A percentile compares a stretch with the other conserved stretches of the same genome.
phyloP scores from a whole-genome alignment of 2,329 filamentous ascomycete genomes.

The Aspergillus tanneri region DNA sequence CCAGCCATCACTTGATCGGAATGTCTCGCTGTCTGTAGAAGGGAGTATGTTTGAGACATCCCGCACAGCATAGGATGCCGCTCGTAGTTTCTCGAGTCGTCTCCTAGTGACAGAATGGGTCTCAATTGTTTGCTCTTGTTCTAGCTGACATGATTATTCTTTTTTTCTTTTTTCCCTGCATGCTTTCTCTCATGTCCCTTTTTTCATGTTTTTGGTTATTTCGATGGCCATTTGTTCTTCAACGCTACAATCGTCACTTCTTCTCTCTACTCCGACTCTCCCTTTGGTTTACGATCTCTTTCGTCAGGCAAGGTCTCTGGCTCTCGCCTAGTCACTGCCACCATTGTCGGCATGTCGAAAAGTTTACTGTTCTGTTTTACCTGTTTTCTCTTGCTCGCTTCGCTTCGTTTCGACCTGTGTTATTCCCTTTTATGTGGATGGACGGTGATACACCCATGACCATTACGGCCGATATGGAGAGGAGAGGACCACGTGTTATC shows the following conservation, averaged over 20 bases:
- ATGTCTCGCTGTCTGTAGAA: conserved; percentile 11
- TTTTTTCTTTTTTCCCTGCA: background rate
- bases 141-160: conserved; percentile 1
- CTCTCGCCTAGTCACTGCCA: conserved; percentile 35
- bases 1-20: conserved; percentile 20
- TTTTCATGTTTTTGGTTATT: conserved; percentile 25
- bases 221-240: conserved; percentile 26
- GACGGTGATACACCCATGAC: conserved; percentile 35
- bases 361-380: conserved; percentile 30
- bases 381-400: conserved; percentile 20
- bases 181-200: conserved; percentile 7
- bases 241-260: conserved; percentile 13
- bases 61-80: background rate
- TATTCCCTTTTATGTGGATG: conserved; percentile 36
- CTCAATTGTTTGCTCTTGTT: background rate
- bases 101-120: background rate
- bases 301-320: conserved; percentile 31
- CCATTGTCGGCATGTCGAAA: conserved; percentile 40
- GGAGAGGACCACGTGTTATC: conserved; percentile 28
- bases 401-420: conserved; percentile 28
- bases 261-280: conserved; percentile 19
- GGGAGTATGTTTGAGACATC: conserved; percentile 2
- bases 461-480: conserved; percentile 37
- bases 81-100: background rate
- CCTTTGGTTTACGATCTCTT: conserved; percentile 31